Evolutionary conservation across 2,329 filamentous ascomycete species (phyloP).

Genomic region (Diaporthe amygdali): DNA sequence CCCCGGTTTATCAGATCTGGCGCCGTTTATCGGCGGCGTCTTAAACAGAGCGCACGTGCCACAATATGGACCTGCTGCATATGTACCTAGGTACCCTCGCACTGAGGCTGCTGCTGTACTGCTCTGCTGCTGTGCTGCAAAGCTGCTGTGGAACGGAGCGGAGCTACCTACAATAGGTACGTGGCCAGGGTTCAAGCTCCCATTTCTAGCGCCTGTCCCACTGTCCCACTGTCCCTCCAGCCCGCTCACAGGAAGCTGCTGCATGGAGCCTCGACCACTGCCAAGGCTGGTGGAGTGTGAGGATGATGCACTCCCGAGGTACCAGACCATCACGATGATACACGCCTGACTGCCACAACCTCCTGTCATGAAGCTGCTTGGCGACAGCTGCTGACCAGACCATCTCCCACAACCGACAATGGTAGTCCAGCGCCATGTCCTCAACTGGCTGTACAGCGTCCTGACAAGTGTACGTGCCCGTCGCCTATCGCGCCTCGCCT

Average conservation of each 20-base stretch:
- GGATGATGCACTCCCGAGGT: background rate
- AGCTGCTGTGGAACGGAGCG: background rate
- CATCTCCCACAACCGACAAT: conserved; percentile 42
- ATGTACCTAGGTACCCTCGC: background rate
- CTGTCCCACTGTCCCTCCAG: background rate
- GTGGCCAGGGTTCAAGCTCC: background rate
- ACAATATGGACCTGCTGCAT: background rate
- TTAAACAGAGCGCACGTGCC: background rate
- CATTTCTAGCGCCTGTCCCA: background rate
- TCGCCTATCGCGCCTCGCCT: conserved; percentile 6
- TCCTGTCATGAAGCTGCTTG: conserved; percentile 27
- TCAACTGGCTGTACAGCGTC: conserved; percentile 95
- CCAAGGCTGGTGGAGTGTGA: conserved; percentile 9
- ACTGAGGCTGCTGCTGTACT: background rate
- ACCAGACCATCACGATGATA: background rate
- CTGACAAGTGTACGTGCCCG: conserved; percentile 69
- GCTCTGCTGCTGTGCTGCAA: no score
- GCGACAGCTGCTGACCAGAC: conserved; percentile 13
- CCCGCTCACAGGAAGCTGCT: background rate
- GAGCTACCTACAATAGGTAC: background rate
- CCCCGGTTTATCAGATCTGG: background rate
- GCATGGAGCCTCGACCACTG: background rate
- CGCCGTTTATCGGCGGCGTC: background rate
- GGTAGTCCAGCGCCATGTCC: conserved; percentile 84
- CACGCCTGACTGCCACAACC: conserved; percentile 15